Percentiles rank a stretch among this genome's conserved stretches.
Evolutionary conservation across 441 rosid genomes (phyloP).

Genomic region (Populus hybrid): DNA sequence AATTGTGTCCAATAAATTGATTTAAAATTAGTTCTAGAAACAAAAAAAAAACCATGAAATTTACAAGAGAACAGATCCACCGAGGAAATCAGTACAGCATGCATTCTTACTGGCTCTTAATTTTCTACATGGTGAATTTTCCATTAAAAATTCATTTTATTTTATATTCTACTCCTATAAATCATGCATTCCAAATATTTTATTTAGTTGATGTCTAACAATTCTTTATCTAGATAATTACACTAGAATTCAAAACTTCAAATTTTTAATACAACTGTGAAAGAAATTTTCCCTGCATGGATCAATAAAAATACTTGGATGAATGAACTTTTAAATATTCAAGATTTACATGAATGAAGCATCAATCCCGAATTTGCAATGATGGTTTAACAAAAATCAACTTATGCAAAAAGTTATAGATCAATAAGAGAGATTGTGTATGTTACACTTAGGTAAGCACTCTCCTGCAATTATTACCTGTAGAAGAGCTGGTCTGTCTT

Average conservation of each 20-base stretch:
- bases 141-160: background rate
- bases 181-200: background rate
- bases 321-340: background rate
- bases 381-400: background rate
- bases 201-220: background rate
- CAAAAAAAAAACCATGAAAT: background rate
- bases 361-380: background rate
- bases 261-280: no score
- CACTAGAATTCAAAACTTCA: background rate
- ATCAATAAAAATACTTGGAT: background rate
- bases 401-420: background rate
- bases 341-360: background rate
- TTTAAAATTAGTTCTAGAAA: background rate
- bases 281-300: background rate
- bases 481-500: conserved; percentile 91
- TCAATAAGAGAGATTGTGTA: background rate
- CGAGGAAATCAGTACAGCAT: background rate
- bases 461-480: conserved; percentile 51
- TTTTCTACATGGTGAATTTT: background rate
- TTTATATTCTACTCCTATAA: background rate
- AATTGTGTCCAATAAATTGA: background rate
- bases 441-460: background rate
- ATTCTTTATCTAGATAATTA: background rate
- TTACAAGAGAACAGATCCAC: background rate
- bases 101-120: background rate